phyloP scores from a whole-genome alignment of 176 grass and related monocot species.

The Carex parvula region DNA sequence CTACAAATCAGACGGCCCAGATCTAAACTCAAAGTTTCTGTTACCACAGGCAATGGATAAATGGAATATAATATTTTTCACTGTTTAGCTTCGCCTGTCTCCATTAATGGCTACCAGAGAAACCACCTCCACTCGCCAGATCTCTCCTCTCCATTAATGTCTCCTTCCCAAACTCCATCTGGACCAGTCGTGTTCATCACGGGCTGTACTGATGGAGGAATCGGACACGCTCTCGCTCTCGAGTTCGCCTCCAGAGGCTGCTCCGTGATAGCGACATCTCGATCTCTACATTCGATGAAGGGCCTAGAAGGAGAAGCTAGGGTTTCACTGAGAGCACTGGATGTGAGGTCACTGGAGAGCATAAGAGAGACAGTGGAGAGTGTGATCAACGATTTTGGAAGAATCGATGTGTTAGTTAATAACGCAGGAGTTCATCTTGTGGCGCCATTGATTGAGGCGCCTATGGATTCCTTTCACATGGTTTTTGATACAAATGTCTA shows the following conservation, averaged over 20 bases:
- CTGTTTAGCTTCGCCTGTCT: neutral
- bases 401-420: slow-evolving; percentile 88
- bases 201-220: slow-evolving; percentile 81
- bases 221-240: slow-evolving; percentile 58
- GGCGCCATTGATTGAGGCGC: slow-evolving; percentile 72
- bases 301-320: slow-evolving; percentile 42
- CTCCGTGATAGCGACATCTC: slow-evolving; percentile 66
- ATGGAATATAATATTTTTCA: neutral
- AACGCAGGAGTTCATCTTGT: slow-evolving; percentile 91
- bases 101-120: neutral
- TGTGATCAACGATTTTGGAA: slow-evolving; percentile 41
- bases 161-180: neutral
- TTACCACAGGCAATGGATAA: too few species aligned
- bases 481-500: slow-evolving; percentile 85
- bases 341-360: slow-evolving; percentile 63
- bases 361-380: slow-evolving; percentile 33
- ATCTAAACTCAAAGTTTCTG: too few species aligned
- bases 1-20: too few species aligned
- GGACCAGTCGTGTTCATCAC: slow-evolving; percentile 75
- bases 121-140: too few species aligned
- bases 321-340: slow-evolving; percentile 53
- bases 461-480: slow-evolving; percentile 55
- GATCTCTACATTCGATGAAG: slow-evolving; percentile 65
- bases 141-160: neutral
- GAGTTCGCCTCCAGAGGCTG: slow-evolving; percentile 66